Evolutionary conservation across 495 filamentous ascomycete genomes (phyloP), one percentile per base, ranked within the genome.

Genomic region (Evansstolkia leycettana): DNA sequence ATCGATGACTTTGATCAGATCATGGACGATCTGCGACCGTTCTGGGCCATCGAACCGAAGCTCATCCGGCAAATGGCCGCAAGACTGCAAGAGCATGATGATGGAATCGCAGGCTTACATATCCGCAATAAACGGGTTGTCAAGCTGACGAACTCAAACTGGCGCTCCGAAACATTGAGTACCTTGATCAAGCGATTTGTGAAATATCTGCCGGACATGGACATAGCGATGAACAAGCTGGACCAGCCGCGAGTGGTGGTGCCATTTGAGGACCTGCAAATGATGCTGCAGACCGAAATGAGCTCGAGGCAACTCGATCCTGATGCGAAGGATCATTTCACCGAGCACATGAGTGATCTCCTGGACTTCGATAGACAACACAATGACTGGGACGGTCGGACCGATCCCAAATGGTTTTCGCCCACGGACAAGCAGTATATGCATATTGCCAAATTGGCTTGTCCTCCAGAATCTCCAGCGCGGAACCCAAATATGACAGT

Each of bases 1-100:
- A 67, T 84, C 24, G 81, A 84, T 40, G 79, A 82, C 41, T 82
- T 76, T 46, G 75, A 82, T 42, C 81, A 81, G 45, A 75, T 84
- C 27, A 70, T 74, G 42, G 74, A 77, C 37, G 80, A 85, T 48
- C 50, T 82, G 16, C 68, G 73, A 27, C 81, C 81, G 0, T 83
- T 82, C 46, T 84, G 81, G 77, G 77, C 67, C 1, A 41, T 81
- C 12, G 51, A 69, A 2, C 69, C 81, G 0, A 48, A 55, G 2
- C 50, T 54, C 7, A 72, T 84, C 20, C 72, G 81, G 8, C 59
- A 50, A 27, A 45, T 65, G 31, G 67, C 68, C 13, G 55, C 58
- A 12, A 47, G 44, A 33, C 43, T 56, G 7, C 50, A 69, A 24
- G 57, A 72, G 11, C 59, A 69, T 17, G 67, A 69, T 25, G 20